Percentiles rank a stretch among this genome's conserved stretches.
phyloP scores from a whole-genome alignment of 345 rosid species.

The Lumnitzera littorea region DNA sequence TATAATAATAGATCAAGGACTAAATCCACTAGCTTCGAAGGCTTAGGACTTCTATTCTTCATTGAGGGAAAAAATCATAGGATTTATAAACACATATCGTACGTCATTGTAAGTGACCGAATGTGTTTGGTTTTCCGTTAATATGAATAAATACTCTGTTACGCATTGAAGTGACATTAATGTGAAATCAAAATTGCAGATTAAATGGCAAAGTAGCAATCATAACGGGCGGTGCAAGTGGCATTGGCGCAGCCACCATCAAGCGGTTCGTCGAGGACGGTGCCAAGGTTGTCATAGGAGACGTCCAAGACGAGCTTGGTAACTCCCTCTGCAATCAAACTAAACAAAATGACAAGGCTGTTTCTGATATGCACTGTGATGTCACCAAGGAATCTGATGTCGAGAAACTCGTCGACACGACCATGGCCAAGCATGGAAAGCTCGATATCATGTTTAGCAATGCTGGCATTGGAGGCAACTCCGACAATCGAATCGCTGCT shows the following conservation, averaged over 20 bases:
- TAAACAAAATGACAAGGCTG: not conserved
- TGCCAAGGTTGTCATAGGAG: slow-evolving; percentile 25
- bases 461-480: slow-evolving; percentile 10
- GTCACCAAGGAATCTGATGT: slow-evolving; percentile 16
- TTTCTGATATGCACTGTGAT: slow-evolving; percentile 19
- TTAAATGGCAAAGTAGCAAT: slow-evolving; percentile 27
- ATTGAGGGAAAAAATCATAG: too few species aligned
- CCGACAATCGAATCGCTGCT: not conserved
- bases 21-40: too few species aligned
- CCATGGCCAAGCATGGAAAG: slow-evolving; percentile 17
- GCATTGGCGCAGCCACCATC: slow-evolving; percentile 17
- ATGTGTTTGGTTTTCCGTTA: too few species aligned
- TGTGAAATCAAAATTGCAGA: slow-evolving; percentile 6
- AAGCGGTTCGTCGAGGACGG: slow-evolving; percentile 20
- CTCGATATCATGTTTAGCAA: slow-evolving; percentile 27
- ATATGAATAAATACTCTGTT: too few species aligned
- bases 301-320: slow-evolving; percentile 25
- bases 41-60: too few species aligned
- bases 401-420: slow-evolving; percentile 13
- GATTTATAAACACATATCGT: too few species aligned
- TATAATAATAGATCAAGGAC: too few species aligned
- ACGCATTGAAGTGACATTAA: too few species aligned
- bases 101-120: too few species aligned
- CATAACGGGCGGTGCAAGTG: slow-evolving; percentile 25
- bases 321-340: slow-evolving; percentile 14